These are phyloP conservation scores for Plantago coronopus DNA, from an alignment of 305 asterid genomes.

Conservation along the genomic window DNA sequence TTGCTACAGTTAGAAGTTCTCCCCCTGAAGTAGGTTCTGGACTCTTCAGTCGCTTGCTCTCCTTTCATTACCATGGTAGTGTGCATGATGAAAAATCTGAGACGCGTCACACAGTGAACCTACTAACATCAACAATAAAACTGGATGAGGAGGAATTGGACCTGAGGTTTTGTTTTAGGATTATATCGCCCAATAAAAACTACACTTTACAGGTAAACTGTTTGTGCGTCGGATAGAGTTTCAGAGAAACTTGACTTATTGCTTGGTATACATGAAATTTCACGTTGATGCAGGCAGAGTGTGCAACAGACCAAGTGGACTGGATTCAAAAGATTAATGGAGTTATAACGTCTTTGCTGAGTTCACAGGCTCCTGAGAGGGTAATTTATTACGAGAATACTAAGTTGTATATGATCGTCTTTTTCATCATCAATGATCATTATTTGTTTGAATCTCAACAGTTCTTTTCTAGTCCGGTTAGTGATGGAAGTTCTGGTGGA, in stretches of 20 bases:
- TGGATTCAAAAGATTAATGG: conserved; percentile 69
- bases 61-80: conserved; percentile 73
- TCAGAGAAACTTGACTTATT: conserved; percentile 2
- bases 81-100: conserved; percentile 61
- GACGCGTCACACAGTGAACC: conserved; percentile 63
- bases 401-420: background rate
- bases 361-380: conserved; percentile 55
- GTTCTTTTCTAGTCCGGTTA: conserved; percentile 51
- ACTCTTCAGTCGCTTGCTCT: conserved; percentile 60
- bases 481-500: conserved; percentile 53
- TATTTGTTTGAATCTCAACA: conserved; percentile 34
- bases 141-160: conserved; percentile 56
- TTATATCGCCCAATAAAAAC: conserved; percentile 60
- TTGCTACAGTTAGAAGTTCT: conserved; percentile 31
- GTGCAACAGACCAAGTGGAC: conserved; percentile 56
- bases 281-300: conserved; percentile 51
- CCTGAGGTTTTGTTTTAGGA: conserved; percentile 68
- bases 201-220: conserved; percentile 57
- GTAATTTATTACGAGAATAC: conserved; percentile 28
- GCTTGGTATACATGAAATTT: conserved; percentile 5
- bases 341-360: conserved; percentile 57
- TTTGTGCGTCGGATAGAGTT: background rate
- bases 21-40: conserved; percentile 58
- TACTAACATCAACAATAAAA: conserved; percentile 65
- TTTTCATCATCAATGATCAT: conserved; percentile 19